These are phyloP conservation scores for Tagetes erecta DNA, from an alignment of 129 eudicot genomes.

Conservation along the genomic window DNA sequence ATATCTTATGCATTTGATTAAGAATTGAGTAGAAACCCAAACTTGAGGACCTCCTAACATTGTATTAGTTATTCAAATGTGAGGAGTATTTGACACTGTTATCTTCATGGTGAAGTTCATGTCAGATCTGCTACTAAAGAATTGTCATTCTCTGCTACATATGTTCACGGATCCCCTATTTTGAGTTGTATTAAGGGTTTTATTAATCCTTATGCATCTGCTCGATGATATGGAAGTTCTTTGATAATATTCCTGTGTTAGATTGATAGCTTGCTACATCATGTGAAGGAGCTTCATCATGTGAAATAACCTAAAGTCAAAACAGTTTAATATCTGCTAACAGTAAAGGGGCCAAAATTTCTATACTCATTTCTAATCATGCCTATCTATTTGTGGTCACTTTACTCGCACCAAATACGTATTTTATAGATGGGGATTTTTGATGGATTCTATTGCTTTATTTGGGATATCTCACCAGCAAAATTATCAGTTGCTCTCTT, in stretches of 20 bases:
- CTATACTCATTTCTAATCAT: constrained; percentile 36
- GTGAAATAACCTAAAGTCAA: constrained; percentile 33
- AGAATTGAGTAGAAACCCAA: constrained; percentile 47
- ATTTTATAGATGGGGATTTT: constrained; percentile 44
- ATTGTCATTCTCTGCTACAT: constrained; percentile 28
- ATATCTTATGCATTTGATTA: constrained; percentile 57
- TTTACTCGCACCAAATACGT: constrained; percentile 40
- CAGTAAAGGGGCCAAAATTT: constrained; percentile 29
- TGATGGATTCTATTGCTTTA: constrained; percentile 54
- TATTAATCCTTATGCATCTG: constrained; percentile 16
- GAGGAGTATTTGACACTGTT: constrained; percentile 40
- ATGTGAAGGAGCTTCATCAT: constrained; percentile 51
- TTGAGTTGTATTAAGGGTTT: constrained; percentile 39
- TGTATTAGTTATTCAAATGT: constrained; percentile 29
- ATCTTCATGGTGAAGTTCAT: constrained; percentile 50
- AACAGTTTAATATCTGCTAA: constrained; percentile 23
- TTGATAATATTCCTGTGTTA: constrained; percentile 41
- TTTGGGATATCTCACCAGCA: constrained; percentile 45
- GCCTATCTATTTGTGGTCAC: constrained; percentile 30
- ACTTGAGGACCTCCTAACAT: constrained; percentile 38
- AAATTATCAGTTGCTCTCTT: constrained; percentile 45
- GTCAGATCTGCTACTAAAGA: constrained; percentile 35
- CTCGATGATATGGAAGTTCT: constrained; percentile 41
- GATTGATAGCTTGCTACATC: constrained; percentile 39
- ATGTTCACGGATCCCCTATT: constrained; percentile 29